phyloP scores from a whole-genome alignment of 2,329 filamentous ascomycete species.

The Colletotrichum lindemuthianum region DNA sequence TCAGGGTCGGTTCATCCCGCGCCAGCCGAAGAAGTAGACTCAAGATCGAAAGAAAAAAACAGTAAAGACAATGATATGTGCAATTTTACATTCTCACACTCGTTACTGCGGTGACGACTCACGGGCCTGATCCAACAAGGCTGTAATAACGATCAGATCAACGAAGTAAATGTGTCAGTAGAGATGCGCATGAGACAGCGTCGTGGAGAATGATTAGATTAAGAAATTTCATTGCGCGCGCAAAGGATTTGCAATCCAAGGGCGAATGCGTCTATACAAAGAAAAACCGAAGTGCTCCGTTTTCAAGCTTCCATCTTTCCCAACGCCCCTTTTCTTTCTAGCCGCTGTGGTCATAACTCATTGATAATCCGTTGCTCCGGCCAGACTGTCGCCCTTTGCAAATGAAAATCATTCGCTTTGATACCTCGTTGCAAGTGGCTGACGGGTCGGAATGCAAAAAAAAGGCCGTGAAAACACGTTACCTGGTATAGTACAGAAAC shows the following conservation, averaged over 20 bases:
- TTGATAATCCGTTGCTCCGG: background rate
- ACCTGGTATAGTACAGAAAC: slow-evolving; percentile 18
- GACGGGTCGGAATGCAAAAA: background rate
- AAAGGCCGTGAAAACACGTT: background rate
- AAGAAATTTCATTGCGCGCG: slow-evolving; percentile 22
- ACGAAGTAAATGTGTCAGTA: background rate
- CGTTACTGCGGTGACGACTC: background rate
- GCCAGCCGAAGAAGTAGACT: slow-evolving; percentile 29
- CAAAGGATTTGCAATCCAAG: slow-evolving; percentile 22
- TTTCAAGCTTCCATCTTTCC: background rate
- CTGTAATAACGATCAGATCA: background rate
- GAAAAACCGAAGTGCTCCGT: slow-evolving; percentile 2
- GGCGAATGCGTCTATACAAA: slow-evolving; percentile 24
- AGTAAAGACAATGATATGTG: background rate
- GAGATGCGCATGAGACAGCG: background rate
- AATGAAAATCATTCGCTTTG: slow-evolving; percentile 18
- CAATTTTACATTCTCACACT: no score
- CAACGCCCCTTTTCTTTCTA: slow-evolving; percentile 12
- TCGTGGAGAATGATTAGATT: slow-evolving; percentile 27
- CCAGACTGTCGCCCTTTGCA: slow-evolving; percentile 1
- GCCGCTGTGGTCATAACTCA: no score
- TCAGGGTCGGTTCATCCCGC: background rate
- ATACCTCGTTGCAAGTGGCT: background rate
- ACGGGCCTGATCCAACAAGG: background rate
- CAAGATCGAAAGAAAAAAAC: slow-evolving; percentile 28